A percentile compares a stretch with the other conserved stretches of the same genome.
Evolutionary conservation across 192 early-diverging fungal species (phyloP).

Genomic region (Funneliformis mosseae): DNA sequence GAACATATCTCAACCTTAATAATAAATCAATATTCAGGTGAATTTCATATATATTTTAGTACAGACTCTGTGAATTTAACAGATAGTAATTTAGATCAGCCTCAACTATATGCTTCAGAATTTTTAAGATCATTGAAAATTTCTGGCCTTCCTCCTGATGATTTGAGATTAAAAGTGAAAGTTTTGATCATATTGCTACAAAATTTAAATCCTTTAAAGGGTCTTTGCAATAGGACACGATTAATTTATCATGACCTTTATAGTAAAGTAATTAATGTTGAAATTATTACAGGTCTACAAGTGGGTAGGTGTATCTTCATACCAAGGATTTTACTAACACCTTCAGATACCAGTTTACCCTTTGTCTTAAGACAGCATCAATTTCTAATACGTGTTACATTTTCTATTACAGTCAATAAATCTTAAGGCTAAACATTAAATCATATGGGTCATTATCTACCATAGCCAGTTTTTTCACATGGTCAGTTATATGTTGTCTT

Average conservation of each 20-base stretch:
- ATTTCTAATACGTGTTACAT: conserved; percentile 31
- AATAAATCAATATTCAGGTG: not conserved
- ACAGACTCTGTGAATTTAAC: not conserved
- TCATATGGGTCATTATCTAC: conserved; percentile 15
- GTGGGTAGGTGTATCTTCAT: conserved; percentile 1
- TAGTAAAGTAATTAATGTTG: not conserved
- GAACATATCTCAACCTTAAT: conserved; percentile 13
- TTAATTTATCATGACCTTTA: too few species aligned
- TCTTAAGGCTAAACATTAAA: conserved; percentile 31
- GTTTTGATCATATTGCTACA: too few species aligned
- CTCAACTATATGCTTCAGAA: not conserved
- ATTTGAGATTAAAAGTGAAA: too few species aligned
- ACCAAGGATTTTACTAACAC: conserved; percentile 21
- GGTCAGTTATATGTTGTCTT: conserved; percentile 33
- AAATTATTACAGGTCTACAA: conserved; percentile 28
- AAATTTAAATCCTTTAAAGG: too few species aligned
- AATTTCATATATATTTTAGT: conserved; percentile 2
- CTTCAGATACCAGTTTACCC: conserved; percentile 12
- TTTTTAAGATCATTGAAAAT: not conserved
- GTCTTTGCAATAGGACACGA: too few species aligned
- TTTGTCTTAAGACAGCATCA: conserved; percentile 23
- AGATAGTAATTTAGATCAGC: not conserved
- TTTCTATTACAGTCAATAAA: conserved; percentile 37
- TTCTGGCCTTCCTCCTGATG: too few species aligned
- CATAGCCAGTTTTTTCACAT: conserved; percentile 32